Conservation (phyloP, 192 early-diverging fungal species). For the Coemansia sp. region DNA sequence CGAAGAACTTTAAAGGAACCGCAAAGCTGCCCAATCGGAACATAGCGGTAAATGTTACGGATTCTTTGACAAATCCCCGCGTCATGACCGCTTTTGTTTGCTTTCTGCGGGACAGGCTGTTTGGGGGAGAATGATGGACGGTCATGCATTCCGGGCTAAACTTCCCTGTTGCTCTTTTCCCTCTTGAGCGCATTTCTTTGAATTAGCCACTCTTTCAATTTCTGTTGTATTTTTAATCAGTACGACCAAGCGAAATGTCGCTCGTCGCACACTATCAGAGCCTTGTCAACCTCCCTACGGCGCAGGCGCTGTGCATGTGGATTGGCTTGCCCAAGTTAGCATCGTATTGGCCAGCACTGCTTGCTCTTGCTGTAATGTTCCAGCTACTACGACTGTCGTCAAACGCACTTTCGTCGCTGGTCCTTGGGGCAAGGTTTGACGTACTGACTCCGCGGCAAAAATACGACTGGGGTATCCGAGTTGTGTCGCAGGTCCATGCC, state of each 20-base stretch:
- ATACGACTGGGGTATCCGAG: conserved; percentile 74
- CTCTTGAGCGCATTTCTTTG: background rate
- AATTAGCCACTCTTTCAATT: background rate
- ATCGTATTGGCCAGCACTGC: conserved; percentile 65
- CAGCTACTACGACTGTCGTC: conserved; percentile 61
- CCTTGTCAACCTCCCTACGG: conserved; percentile 41
- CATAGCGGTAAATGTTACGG: background rate
- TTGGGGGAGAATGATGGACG: background rate
- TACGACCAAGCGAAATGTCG: conserved; percentile 22
- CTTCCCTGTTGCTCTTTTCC: background rate
- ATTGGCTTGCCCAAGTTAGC: conserved; percentile 59
- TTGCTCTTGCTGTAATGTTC: conserved; percentile 55
- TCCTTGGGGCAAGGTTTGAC: conserved; percentile 70
- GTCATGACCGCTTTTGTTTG: background rate
- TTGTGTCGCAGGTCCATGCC: conserved; percentile 78
- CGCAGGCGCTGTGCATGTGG: conserved; percentile 50
- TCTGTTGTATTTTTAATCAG: conserved; percentile 7
- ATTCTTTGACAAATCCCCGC: background rate
- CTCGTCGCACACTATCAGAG: conserved; percentile 34
- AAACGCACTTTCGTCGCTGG: conserved; percentile 57
- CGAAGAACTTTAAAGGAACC: no score
- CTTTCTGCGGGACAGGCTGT: background rate
- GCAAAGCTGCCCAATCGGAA: background rate
- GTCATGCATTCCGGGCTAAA: background rate
- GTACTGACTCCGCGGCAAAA: conserved; percentile 57